phyloP scores from a whole-genome alignment of 1,139 yeast genomes.

The Candida dubliniensis region DNA sequence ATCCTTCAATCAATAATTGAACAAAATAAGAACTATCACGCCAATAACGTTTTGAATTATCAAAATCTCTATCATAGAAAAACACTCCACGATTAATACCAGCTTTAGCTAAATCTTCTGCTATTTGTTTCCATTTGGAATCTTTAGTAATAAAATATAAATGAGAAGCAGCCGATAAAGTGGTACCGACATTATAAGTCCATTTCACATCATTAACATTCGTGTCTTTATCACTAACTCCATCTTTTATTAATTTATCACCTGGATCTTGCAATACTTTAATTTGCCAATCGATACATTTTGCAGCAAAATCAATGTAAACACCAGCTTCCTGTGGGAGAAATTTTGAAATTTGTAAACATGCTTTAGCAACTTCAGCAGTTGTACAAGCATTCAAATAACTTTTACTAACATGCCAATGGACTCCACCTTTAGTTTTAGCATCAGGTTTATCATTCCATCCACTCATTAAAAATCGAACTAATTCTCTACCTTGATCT shows the following conservation, averaged over 20 bases:
- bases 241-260: constrained; percentile 63
- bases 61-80: constrained; percentile 67
- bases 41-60: constrained; percentile 58
- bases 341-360: constrained; percentile 57
- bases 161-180: constrained; percentile 55
- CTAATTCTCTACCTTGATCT: constrained; percentile 59
- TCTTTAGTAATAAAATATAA: constrained; percentile 56
- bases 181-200: constrained; percentile 72
- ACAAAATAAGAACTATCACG: constrained; percentile 65
- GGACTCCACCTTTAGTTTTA: constrained; percentile 56
- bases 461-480: constrained; percentile 66
- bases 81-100: constrained; percentile 56
- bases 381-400: constrained; percentile 70
- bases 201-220: constrained; percentile 54
- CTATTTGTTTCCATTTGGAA: constrained; percentile 54
- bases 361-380: constrained; percentile 69
- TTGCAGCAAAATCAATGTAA: constrained; percentile 54
- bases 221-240: constrained; percentile 52
- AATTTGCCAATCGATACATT: constrained; percentile 57
- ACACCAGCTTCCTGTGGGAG: constrained; percentile 46
- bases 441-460: constrained; percentile 50
- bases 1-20: constrained; percentile 65
- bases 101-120: constrained; percentile 61
- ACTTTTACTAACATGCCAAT: constrained; percentile 64
- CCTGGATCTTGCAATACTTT: constrained; percentile 50